phyloP scores from a whole-genome alignment of 441 rosid species.

The Dalechampia spathulata region DNA sequence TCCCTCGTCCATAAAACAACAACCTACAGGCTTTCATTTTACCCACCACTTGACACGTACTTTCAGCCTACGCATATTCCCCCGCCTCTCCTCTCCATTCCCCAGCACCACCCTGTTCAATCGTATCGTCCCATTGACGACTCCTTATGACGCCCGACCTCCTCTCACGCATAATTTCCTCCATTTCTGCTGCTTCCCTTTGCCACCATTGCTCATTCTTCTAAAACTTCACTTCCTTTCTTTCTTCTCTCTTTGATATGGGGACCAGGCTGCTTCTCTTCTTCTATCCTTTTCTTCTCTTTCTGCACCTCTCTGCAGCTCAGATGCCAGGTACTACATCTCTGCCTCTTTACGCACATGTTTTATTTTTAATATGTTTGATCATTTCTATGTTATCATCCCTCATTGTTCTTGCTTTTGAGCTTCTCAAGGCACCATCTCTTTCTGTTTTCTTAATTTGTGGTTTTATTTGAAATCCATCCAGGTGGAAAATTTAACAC shows the following conservation, averaged over 20 bases:
- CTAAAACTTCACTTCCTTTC: slow-evolving; percentile 6
- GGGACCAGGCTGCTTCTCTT: slow-evolving; percentile 30
- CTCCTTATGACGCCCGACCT: too few species aligned
- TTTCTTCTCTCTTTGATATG: slow-evolving; percentile 25
- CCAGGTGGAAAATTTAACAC: too few species aligned
- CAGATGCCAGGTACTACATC: slow-evolving; percentile 50
- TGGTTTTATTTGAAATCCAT: too few species aligned
- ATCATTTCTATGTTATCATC: neutral
- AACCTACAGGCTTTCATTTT: too few species aligned
- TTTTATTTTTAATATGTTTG: neutral
- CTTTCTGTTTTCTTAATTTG: neutral
- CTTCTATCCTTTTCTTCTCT: slow-evolving; percentile 28
- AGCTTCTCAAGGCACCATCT: neutral
- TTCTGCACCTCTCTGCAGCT: slow-evolving; percentile 36
- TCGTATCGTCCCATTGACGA: too few species aligned
- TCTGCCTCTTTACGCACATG: neutral
- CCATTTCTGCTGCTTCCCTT: neutral
- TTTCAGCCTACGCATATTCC: too few species aligned
- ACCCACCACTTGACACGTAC: too few species aligned
- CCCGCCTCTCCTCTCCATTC: too few species aligned
- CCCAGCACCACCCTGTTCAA: too few species aligned
- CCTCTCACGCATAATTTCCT: neutral
- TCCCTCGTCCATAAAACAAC: too few species aligned
- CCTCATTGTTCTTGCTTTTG: neutral
- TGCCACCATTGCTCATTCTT: slow-evolving; percentile 15